A percentile compares a stretch with the other conserved stretches of the same genome.
These are phyloP conservation scores for Alternaria arborescens DNA, from an alignment of 2,329 filamentous ascomycete species.

Conservation along the genomic window DNA sequence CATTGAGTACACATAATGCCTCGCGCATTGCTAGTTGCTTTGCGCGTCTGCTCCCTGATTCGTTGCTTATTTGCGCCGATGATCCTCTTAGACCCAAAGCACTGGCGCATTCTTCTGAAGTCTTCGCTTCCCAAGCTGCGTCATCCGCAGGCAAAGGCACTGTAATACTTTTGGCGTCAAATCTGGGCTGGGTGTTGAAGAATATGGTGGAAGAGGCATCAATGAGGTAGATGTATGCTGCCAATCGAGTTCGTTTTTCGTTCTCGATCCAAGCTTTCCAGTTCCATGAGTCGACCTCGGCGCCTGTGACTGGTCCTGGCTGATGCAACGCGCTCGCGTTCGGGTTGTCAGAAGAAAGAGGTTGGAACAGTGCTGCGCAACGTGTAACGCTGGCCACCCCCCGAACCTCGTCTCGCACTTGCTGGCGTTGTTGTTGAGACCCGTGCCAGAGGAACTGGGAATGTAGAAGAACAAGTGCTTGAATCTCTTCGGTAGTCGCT, in stretches of 20 bases:
- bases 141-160: conserved; percentile 77
- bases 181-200: conserved; percentile 72
- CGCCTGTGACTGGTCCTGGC: conserved; percentile 52
- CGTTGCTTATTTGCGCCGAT: conserved; percentile 65
- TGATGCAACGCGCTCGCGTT: conserved; percentile 70
- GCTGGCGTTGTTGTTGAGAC: conserved; percentile 69
- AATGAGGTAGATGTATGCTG: conserved; percentile 71
- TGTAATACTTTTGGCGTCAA: conserved; percentile 70
- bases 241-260: conserved; percentile 71
- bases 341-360: conserved; percentile 58
- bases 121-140: conserved; percentile 74
- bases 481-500: conserved; percentile 69
- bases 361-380: conserved; percentile 64
- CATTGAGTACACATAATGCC: conserved; percentile 68
- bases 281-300: conserved; percentile 65
- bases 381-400: conserved; percentile 66
- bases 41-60: conserved; percentile 68
- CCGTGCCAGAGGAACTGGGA: conserved; percentile 75
- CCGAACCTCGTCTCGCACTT: conserved; percentile 67
- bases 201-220: conserved; percentile 74
- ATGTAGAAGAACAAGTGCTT: conserved; percentile 70
- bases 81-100: conserved; percentile 71
- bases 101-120: conserved; percentile 67
- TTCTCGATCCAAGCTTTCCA: conserved; percentile 76
- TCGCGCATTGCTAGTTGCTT: conserved; percentile 72